Base-by-base conservation (phyloP, 495 filamentous ascomycete genomes). In the Daldinia caldariorum region DNA sequence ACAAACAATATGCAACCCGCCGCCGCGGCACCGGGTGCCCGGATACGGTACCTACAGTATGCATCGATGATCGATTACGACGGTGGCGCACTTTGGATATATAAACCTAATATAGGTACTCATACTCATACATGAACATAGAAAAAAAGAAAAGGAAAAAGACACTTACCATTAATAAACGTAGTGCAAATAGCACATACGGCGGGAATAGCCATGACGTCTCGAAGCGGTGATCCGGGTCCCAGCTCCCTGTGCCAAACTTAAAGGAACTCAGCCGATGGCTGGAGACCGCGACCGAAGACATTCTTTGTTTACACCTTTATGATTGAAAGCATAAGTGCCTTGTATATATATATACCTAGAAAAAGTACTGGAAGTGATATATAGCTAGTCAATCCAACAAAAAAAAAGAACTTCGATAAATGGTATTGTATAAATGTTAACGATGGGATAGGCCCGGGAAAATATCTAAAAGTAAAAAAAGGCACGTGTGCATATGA, bases 181-280 rank as follows among this genome's bases (percentile, higher is more conserved):
- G 89, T 29, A 88, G 69, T 39, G 66, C 62, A 55, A 86, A 89
- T 29, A 94, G 83, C 3, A 83, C 56, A 58, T 83, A 78, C 0
- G 92, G 90, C n/a, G 89, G 73, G 7, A 96, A 77, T 10, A 93
- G 75, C 90, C 91, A 94, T 4, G 91, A 94, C 13, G 91, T 94
- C 74, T 87, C 86, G 79, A 89, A 92, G 66, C 87, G 88, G 74
- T 90, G 83, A 16, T 80, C 79, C 31, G 83, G 80, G 76, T 92
- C 90, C 76, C 83, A 88, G 47, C 73, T 69, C 56, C 78, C 82
- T 5, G 70, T 77, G 54, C 80, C 81, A 50, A 83, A 82, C 45
- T 70, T 69, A 66, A 85, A 80, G 20, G 78, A 55, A 49, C 66
- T 63, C 63, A 22, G 38, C 38, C 63, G 54, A 18, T 43, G 58